Percentiles rank a stretch among this genome's conserved stretches.
Evolutionary conservation across 805 yeast species (phyloP).

Genomic region (Cyberlindnera maritima): DNA sequence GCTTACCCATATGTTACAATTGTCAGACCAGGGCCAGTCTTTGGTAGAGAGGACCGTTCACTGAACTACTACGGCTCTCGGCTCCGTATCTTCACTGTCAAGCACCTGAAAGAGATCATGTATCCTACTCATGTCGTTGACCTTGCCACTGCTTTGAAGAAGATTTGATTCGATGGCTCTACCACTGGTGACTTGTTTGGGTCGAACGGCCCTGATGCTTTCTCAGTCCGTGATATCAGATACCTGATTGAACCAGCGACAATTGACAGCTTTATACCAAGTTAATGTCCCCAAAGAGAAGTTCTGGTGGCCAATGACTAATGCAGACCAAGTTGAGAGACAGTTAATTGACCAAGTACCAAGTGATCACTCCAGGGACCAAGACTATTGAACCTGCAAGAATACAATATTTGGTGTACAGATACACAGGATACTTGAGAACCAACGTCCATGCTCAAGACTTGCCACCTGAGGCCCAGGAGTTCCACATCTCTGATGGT

Average conservation of each 20-base stretch:
- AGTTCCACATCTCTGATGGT: constrained; percentile 17
- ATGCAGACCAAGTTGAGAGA: constrained; percentile 75
- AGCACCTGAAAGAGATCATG: constrained; percentile 57
- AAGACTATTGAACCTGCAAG: constrained; percentile 56
- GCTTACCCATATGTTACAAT: constrained; percentile 74
- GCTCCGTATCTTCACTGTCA: constrained; percentile 62
- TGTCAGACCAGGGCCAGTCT: constrained; percentile 82
- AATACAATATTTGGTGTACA: constrained; percentile 47
- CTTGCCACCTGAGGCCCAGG: constrained; percentile 39
- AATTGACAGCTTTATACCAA: constrained; percentile 36
- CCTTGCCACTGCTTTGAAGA: constrained; percentile 75
- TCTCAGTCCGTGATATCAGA: constrained; percentile 60
- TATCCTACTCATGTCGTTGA: constrained; percentile 74
- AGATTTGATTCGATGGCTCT: constrained; percentile 76
- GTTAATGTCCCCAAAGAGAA: constrained; percentile 39
- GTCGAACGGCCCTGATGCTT: constrained; percentile 68
- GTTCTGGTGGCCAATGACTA: constrained; percentile 46
- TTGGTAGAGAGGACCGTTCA: constrained; percentile 69
- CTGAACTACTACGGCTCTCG: constrained; percentile 57
- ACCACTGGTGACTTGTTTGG: constrained; percentile 77
- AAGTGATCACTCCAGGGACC: constrained; percentile 53
- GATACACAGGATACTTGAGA: constrained; percentile 39
- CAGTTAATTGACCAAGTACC: constrained; percentile 71
- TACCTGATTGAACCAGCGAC: constrained; percentile 67
- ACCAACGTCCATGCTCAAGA: constrained; percentile 34